Conservation (phyloP, 345 rosid genomes). For the Rhodamnia rubescens region DNA sequence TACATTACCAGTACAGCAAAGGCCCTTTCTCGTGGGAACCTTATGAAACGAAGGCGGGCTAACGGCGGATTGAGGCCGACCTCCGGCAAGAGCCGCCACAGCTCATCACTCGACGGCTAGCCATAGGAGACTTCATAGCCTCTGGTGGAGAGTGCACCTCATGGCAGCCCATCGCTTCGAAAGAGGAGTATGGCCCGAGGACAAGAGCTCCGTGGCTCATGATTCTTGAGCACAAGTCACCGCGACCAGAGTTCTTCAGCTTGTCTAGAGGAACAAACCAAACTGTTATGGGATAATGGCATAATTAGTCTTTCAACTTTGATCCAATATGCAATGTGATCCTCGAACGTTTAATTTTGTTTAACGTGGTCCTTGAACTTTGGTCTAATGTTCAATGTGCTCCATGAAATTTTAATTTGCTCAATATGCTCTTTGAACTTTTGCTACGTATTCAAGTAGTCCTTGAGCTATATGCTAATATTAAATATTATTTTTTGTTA, state of each 20-base stretch:
- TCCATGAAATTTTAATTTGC: too few relatives aligned
- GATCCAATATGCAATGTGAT: too few relatives aligned
- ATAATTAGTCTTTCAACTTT: too few relatives aligned
- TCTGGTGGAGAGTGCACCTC: not conserved
- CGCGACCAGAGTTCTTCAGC: not conserved
- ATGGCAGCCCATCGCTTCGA: not conserved
- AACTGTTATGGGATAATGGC: too few relatives aligned
- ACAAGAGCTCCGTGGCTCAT: not conserved
- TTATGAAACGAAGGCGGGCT: not conserved
- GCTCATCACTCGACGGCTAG: not conserved
- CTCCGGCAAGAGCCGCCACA: not conserved
- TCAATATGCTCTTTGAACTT: too few relatives aligned
- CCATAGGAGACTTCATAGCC: not conserved
- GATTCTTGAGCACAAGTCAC: not conserved
- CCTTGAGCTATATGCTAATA: too few relatives aligned
- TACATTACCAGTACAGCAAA: not conserved
- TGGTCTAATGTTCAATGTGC: too few relatives aligned
- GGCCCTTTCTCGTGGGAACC: not conserved
- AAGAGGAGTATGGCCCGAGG: not conserved
- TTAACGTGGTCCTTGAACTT: too few relatives aligned
- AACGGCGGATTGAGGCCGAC: not conserved
- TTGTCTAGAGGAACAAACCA: not conserved
- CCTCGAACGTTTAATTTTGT: too few relatives aligned
- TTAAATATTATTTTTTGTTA: too few relatives aligned
- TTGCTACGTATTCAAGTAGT: too few relatives aligned